Conservation (phyloP, 1,284 basidiomycete genomes). For the Cutaneotrichosporon sp. region DNA sequence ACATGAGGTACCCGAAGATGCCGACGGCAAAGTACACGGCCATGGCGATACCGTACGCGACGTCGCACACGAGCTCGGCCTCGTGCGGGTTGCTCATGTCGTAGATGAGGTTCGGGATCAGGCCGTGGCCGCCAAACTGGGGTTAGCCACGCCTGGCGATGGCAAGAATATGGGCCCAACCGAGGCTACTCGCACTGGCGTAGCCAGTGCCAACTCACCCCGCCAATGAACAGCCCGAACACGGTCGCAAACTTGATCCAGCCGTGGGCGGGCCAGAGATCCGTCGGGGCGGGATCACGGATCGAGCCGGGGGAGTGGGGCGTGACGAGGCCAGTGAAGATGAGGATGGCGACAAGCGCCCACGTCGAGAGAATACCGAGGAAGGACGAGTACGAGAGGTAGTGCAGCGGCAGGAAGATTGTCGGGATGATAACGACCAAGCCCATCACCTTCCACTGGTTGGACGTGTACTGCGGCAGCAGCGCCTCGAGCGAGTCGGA, state of each 20-base stretch:
- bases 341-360: constrained; percentile 68
- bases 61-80: constrained; percentile 52
- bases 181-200: no score
- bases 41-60: constrained; percentile 62
- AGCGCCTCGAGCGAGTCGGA: constrained; percentile 74
- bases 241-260: constrained; percentile 63
- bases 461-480: constrained; percentile 60
- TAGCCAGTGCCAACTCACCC: constrained; percentile 39
- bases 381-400: constrained; percentile 77
- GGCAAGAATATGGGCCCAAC: no score
- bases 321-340: constrained; percentile 63
- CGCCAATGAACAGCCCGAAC: constrained; percentile 87
- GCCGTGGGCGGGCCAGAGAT: constrained; percentile 56
- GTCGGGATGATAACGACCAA: constrained; percentile 69
- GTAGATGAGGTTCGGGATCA: constrained; percentile 57
- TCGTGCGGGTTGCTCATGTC: constrained; percentile 82
- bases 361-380: constrained; percentile 73
- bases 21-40: constrained; percentile 74
- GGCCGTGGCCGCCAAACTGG: constrained; percentile 43
- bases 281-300: constrained; percentile 68
- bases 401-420: constrained; percentile 74
- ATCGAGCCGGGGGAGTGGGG: constrained; percentile 70
- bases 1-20: constrained; percentile 85
- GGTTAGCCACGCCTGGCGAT: background rate
- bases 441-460: constrained; percentile 70